phyloP scores from a whole-genome alignment of 1,139 yeast species.

The Yamadazyma trypodendri region DNA sequence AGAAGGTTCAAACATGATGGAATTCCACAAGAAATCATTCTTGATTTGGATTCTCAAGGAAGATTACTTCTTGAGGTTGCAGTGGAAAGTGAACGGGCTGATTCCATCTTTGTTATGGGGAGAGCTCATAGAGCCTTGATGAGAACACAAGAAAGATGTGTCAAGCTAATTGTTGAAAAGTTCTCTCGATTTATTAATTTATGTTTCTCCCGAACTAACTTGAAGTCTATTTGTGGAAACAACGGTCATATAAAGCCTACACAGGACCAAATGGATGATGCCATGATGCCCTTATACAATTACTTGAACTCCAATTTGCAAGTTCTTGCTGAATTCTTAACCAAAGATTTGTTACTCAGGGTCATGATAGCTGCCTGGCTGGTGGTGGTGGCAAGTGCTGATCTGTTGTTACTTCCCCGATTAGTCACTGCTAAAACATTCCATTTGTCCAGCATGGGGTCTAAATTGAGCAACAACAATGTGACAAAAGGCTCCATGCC shows the following conservation, averaged over 20 bases:
- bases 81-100: conserved; percentile 74
- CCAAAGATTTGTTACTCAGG: conserved; percentile 56
- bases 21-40: conserved; percentile 57
- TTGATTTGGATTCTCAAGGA: conserved; percentile 72
- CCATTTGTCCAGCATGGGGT: conserved; percentile 23
- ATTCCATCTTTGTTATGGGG: conserved; percentile 78
- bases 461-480: conserved; percentile 15
- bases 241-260: conserved; percentile 48
- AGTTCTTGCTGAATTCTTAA: conserved; percentile 62
- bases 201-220: conserved; percentile 44
- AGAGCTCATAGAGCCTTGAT: conserved; percentile 65
- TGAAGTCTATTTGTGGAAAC: conserved; percentile 53
- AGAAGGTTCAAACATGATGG: conserved; percentile 66
- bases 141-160: conserved; percentile 62
- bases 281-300: conserved; percentile 72
- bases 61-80: conserved; percentile 61
- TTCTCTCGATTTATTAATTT: conserved; percentile 42
- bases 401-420: conserved; percentile 68
- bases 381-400: conserved; percentile 62
- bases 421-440: conserved; percentile 56
- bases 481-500: conserved; percentile 8
- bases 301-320: conserved; percentile 69
- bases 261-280: conserved; percentile 59
- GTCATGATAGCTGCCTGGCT: conserved; percentile 82
- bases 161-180: conserved; percentile 66